Percentiles rank a stretch among this genome's conserved stretches.
These are phyloP conservation scores for Albophoma yamanashiensis DNA, from an alignment of 2,329 filamentous ascomycete genomes.

Conservation along the genomic window DNA sequence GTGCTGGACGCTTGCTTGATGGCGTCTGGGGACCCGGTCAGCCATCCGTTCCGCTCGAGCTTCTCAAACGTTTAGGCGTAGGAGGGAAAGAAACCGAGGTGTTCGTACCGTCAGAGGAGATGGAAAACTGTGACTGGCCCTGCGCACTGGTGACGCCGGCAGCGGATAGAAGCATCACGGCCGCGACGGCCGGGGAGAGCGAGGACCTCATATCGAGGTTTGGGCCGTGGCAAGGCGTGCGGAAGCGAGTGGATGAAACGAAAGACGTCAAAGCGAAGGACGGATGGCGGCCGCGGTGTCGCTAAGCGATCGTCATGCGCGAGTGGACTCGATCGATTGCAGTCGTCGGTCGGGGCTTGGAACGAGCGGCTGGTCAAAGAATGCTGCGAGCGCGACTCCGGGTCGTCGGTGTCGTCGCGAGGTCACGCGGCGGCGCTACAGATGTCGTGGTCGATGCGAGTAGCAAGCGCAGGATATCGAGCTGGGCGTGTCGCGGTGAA, in stretches of 20 bases:
- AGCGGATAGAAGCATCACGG: slow-evolving; percentile 2
- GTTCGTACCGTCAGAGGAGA: slow-evolving; percentile 5
- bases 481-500: background rate
- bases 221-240: background rate
- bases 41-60: background rate
- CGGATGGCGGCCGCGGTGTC: background rate
- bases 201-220: slow-evolving; percentile 4
- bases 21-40: slow-evolving; percentile 12
- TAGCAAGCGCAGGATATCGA: background rate
- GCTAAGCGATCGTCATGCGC: background rate
- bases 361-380: background rate
- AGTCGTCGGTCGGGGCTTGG: background rate
- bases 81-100: background rate
- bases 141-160: slow-evolving; percentile 5
- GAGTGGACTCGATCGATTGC: background rate
- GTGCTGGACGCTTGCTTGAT: slow-evolving; percentile 28
- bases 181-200: background rate
- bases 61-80: background rate
- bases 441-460: background rate
- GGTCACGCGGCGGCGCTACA: background rate
- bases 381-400: background rate
- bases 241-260: background rate
- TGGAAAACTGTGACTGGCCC: slow-evolving; percentile 1
- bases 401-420: background rate
- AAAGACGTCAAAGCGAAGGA: background rate